A percentile compares a stretch with the other conserved stretches of the same genome.
Conservation (phyloP, 768 basidiomycete genomes). For the Scleroderma citrinum region DNA sequence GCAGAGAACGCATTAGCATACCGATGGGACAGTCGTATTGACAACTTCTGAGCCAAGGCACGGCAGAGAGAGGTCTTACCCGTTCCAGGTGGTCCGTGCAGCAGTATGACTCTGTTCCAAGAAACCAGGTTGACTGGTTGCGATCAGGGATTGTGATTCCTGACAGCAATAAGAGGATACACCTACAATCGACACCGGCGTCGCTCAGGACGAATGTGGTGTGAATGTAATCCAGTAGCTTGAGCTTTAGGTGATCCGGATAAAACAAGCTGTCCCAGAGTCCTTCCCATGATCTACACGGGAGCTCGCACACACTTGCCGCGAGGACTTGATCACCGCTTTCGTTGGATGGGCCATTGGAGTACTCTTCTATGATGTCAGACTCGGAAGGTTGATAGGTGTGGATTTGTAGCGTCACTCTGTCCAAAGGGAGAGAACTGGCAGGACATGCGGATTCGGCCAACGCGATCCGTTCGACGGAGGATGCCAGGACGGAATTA, state of each 20-base stretch:
- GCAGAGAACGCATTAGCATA: constrained; percentile 24
- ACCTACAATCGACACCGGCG: constrained; percentile 76
- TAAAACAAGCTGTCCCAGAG: constrained; percentile 94
- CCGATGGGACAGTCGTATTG: constrained; percentile 85
- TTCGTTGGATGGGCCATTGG: constrained; percentile 48
- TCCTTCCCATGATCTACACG: constrained; percentile 78
- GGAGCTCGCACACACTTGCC: constrained; percentile 85
- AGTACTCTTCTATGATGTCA: constrained; percentile 70
- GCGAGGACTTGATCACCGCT: constrained; percentile 70
- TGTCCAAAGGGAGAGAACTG: constrained; percentile 47
- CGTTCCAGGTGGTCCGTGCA: constrained; percentile 97
- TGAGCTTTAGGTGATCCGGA: constrained; percentile 73
- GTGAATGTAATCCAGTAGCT: constrained; percentile 89
- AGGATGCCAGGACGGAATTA: constrained; percentile 58
- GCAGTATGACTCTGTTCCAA: constrained; percentile 91
- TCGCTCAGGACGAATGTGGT: constrained; percentile 92
- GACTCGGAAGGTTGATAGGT: constrained; percentile 77
- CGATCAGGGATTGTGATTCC: constrained; percentile 7
- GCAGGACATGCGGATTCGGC: constrained; percentile 66
- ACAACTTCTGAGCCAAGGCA: constrained; percentile 91
- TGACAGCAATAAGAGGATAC: not conserved
- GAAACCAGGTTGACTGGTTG: constrained; percentile 79
- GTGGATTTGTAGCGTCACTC: constrained; percentile 71
- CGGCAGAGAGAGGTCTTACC: constrained; percentile 95
- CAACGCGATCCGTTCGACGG: constrained; percentile 71